These are phyloP conservation scores for Lachnellula arida DNA, from an alignment of 2,329 filamentous ascomycete genomes.

Conservation along the genomic window DNA sequence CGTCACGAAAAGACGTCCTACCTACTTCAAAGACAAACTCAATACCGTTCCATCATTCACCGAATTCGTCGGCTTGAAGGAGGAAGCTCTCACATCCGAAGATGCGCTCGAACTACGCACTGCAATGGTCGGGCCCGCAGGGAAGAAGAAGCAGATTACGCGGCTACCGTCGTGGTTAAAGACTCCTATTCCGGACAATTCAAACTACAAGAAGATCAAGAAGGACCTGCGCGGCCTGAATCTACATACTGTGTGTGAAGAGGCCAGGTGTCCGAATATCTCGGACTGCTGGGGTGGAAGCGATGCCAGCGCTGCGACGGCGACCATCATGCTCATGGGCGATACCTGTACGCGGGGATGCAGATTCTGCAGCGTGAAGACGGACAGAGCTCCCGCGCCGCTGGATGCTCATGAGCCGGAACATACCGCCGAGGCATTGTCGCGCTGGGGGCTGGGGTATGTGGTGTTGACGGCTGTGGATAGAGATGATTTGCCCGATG, in stretches of 20 bases:
- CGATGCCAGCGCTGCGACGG: constrained; percentile 84
- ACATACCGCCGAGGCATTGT: constrained; percentile 89
- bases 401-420: constrained; percentile 95
- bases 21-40: constrained; percentile 34
- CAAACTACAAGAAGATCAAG: constrained; percentile 93
- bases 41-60: constrained; percentile 49
- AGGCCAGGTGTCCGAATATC: constrained; percentile 95
- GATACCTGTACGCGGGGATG: constrained; percentile 96
- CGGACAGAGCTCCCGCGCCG: constrained; percentile 66
- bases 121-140: constrained; percentile 59
- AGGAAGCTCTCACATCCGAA: constrained; percentile 40
- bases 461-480: constrained; percentile 93
- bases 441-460: constrained; percentile 90
- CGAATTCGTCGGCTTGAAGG: constrained; percentile 48
- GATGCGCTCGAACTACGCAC: constrained; percentile 58
- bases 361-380: constrained; percentile 97
- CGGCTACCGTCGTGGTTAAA: constrained; percentile 92
- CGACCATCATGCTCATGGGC: constrained; percentile 99
- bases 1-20: constrained; percentile 27
- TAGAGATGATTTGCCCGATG: constrained; percentile 85
- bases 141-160: constrained; percentile 59
- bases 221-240: constrained; percentile 83
- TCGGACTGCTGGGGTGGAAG: constrained; percentile 95
- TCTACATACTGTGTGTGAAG: constrained; percentile 94
- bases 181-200: constrained; percentile 80